Evolutionary conservation across 1,139 yeast genomes (phyloP).

Genomic region (Yamadazyma pseudoaaseri): DNA sequence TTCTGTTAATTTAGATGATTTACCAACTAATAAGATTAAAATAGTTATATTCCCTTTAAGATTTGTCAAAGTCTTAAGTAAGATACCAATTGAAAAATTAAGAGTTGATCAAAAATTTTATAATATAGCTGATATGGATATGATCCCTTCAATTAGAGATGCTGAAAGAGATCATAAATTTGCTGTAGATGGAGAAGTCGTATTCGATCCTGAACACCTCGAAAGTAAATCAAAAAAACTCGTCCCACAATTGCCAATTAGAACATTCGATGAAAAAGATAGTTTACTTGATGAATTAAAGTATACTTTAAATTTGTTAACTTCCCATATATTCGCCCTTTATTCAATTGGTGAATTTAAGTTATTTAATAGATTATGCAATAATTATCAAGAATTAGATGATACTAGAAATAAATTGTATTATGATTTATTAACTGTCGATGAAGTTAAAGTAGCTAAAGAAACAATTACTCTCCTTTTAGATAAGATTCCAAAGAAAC

Average conservation of each 20-base stretch:
- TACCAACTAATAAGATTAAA: slow-evolving; percentile 53
- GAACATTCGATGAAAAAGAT: slow-evolving; percentile 32
- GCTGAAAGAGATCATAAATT: slow-evolving; percentile 36
- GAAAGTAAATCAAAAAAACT: slow-evolving; percentile 14
- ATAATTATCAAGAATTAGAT: slow-evolving; percentile 58
- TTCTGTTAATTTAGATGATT: slow-evolving; percentile 57
- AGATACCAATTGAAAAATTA: slow-evolving; percentile 27
- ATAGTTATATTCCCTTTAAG: slow-evolving; percentile 63
- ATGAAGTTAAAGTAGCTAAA: slow-evolving; percentile 55
- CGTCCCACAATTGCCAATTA: slow-evolving; percentile 55
- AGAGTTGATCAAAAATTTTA: slow-evolving; percentile 31
- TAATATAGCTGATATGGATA: slow-evolving; percentile 29
- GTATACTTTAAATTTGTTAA: slow-evolving; percentile 54
- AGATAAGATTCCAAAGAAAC: slow-evolving; percentile 65
- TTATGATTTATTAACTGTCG: slow-evolving; percentile 55
- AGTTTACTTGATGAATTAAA: slow-evolving; percentile 54
- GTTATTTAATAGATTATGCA: slow-evolving; percentile 53
- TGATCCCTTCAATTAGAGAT: slow-evolving; percentile 47
- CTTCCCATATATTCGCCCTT: slow-evolving; percentile 65
- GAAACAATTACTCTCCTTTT: slow-evolving; percentile 62
- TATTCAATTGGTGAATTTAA: slow-evolving; percentile 70
- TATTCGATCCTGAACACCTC: slow-evolving; percentile 1
- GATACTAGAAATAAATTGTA: slow-evolving; percentile 60
- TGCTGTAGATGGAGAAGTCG: slow-evolving; percentile 25
- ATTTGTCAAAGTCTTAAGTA: slow-evolving; percentile 41